Evolutionary conservation across 2,329 filamentous ascomycete genomes (phyloP), one percentile per base, ranked within the genome.

Genomic region (Hypomyces rosellus): DNA sequence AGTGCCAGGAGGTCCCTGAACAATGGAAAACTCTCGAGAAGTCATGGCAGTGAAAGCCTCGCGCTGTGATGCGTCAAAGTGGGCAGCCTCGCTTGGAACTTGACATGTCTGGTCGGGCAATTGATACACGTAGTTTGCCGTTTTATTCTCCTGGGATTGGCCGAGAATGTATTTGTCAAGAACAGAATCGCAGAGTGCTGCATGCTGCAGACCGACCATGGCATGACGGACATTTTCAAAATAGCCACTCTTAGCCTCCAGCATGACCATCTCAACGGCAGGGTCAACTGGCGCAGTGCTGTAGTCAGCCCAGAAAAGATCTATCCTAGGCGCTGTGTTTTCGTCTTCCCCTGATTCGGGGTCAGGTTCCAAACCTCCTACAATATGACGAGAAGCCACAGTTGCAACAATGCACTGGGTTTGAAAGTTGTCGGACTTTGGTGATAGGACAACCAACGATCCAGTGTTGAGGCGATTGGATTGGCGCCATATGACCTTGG

Each of bases 1-100:
- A 0, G 78, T 81, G 0, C 79, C 79, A 0, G 89, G 90, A 9
- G 90, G 90, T 0, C 91, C 91, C 69, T 96, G 91, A 0, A 96
- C 69, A 33, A 96, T 82, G 0, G 88, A 81, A 1, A 96, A 61
- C 43, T 81, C 78, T 50, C 82, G 86, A 0, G 84, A 86, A 1
- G 93, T 67, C 54, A 95, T 90, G 1, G 81, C 74, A 14, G 77
- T 69, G 0, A 93, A 73, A 0, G 89, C 89, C 3, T 69, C 65
- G 38, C 82, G 75, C 62, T 96, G 91, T 0, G 87, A 89, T 1
- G 67, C 61, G 58, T 96, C 89, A 8, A 96, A 74, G 2, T 59
- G 63, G 1, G 65, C 69, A 1, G 54, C 54, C 0, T 49, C 45
- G 0, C n/a, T 15, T 9, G 59, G 55, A 2, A 51, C 2, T 4